Percentiles rank a stretch among this genome's conserved stretches.
These are phyloP conservation scores for Saccharomycopsis sp. DNA, from an alignment of 805 yeast genomes.

Conservation along the genomic window DNA sequence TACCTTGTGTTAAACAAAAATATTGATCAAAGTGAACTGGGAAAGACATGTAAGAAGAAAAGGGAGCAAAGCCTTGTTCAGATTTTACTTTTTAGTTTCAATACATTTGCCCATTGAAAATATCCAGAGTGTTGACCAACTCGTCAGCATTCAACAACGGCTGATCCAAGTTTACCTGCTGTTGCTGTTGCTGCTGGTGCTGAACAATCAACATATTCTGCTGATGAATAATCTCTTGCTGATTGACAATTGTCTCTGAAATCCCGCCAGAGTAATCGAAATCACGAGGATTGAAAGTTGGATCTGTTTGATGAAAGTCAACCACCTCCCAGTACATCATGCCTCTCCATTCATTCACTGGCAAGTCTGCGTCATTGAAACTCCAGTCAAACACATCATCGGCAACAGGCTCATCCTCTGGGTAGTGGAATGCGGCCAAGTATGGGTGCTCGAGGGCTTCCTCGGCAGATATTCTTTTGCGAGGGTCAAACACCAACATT, in stretches of 20 bases:
- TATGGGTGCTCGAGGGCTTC: conserved; percentile 87
- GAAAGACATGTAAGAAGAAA: background rate
- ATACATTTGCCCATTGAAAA: too few relatives aligned
- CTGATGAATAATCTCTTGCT: conserved; percentile 11
- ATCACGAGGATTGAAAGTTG: conserved; percentile 7
- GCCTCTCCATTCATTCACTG: conserved; percentile 97
- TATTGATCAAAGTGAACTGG: background rate
- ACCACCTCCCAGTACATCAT: conserved; percentile 98
- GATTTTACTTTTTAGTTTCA: too few relatives aligned
- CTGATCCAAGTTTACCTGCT: too few relatives aligned
- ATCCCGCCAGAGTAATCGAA: conserved; percentile 16
- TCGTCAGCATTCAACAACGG: too few relatives aligned
- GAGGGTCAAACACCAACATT: conserved; percentile 93
- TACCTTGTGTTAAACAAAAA: too few relatives aligned
- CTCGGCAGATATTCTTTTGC: conserved; percentile 86
- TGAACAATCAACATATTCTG: conserved; percentile 1
- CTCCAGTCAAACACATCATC: conserved; percentile 94
- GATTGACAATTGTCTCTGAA: conserved; percentile 12
- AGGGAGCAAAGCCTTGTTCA: too few relatives aligned
- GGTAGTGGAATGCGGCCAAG: conserved; percentile 92
- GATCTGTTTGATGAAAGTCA: conserved; percentile 59
- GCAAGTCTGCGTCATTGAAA: conserved; percentile 94
- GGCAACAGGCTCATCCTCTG: conserved; percentile 94
- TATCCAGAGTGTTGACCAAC: too few relatives aligned
- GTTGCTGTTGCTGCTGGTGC: conserved; percentile 2